A percentile compares a stretch with the other conserved stretches of the same genome.
Conservation (phyloP, 176 grass and related monocot species). For the Urochloa ruziziensis region DNA sequence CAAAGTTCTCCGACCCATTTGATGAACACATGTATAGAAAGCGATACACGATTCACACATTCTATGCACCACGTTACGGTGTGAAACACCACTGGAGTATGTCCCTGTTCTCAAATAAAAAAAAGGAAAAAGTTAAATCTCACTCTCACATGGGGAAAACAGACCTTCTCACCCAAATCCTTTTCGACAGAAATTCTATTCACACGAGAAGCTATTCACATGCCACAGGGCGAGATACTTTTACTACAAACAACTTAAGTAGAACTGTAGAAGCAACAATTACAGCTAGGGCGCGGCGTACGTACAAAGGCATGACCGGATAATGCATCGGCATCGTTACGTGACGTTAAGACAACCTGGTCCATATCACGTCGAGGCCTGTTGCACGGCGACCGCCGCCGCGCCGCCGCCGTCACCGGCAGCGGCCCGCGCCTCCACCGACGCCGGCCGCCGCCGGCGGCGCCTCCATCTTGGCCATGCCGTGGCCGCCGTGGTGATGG, state of each 20-base stretch:
- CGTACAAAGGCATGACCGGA: neutral
- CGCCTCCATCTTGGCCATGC: constrained; percentile 40
- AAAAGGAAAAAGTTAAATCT: too few relatives aligned
- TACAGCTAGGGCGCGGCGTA: neutral
- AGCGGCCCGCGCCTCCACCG: neutral
- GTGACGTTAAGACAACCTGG: neutral
- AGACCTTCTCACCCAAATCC: too few relatives aligned
- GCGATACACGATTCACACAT: too few relatives aligned
- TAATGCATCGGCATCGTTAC: neutral
- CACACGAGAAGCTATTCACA: too few relatives aligned
- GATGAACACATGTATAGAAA: neutral
- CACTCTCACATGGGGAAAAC: too few relatives aligned
- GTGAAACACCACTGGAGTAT: too few relatives aligned
- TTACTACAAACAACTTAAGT: neutral
- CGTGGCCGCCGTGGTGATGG: constrained; percentile 11
- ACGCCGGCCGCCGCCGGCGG: neutral
- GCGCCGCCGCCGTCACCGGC: neutral
- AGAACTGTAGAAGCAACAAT: neutral
- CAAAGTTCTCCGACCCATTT: neutral
- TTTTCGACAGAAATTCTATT: neutral
- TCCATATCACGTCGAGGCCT: neutral
- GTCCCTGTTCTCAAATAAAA: too few relatives aligned
- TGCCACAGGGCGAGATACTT: neutral
- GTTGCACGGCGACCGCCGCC: neutral
- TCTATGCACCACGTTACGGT: too few relatives aligned